These are phyloP conservation scores for Trametes elegans DNA, from an alignment of 768 basidiomycete species.

Conservation along the genomic window DNA sequence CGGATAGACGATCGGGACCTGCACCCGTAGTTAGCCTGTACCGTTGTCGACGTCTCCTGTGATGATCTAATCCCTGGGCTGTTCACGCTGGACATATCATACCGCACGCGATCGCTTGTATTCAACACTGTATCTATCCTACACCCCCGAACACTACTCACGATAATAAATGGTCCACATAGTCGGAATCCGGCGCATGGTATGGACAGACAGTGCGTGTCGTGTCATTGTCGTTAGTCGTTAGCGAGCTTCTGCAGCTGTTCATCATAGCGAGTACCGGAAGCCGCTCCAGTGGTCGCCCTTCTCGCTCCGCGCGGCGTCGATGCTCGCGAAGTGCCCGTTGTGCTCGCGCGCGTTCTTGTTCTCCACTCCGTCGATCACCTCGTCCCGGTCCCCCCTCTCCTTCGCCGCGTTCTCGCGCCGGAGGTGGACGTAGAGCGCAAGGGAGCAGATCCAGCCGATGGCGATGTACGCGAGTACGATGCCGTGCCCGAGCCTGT, in stretches of 20 bases:
- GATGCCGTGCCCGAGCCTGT: conserved; percentile 64
- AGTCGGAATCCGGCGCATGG: background rate
- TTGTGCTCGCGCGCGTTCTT: conserved; percentile 45
- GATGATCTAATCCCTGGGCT: conserved; percentile 20
- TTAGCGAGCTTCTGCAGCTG: too few species aligned
- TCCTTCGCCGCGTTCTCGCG: conserved; percentile 63
- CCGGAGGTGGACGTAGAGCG: conserved; percentile 47
- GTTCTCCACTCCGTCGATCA: conserved; percentile 51
- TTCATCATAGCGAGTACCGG: conserved; percentile 54
- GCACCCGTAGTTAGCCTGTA: background rate
- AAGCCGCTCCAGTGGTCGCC: conserved; percentile 81
- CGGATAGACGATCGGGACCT: conserved; percentile 36
- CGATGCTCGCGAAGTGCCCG: conserved; percentile 50
- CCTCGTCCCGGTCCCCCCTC: conserved; percentile 66
- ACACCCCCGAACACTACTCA: conserved; percentile 18
- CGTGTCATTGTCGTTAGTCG: too few species aligned
- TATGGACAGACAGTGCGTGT: background rate
- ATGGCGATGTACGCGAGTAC: conserved; percentile 68
- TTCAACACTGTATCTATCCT: conserved; percentile 22
- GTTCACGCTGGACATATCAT: conserved; percentile 16
- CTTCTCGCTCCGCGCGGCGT: conserved; percentile 57
- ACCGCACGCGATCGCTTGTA: conserved; percentile 18
- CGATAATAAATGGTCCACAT: conserved; percentile 4
- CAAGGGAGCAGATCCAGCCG: conserved; percentile 52
- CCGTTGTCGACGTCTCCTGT: conserved; percentile 5